phyloP scores from a whole-genome alignment of 129 eudicot genomes.

The Lonicera japonica region DNA sequence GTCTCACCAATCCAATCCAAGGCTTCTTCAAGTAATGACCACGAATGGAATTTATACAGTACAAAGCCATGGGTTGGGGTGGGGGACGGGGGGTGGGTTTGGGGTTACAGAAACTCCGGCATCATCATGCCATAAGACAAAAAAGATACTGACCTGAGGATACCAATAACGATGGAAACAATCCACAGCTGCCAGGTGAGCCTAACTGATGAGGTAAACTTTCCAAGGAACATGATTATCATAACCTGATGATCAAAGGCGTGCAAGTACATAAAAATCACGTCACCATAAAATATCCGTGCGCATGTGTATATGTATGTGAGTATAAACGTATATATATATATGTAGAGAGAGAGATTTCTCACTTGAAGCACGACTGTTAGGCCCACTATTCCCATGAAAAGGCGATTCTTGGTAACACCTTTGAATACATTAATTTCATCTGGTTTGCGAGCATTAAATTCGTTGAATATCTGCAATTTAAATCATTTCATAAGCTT shows the following conservation, averaged over 20 bases:
- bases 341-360: not conserved
- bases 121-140: not conserved
- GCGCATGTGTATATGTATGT: not conserved
- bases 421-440: constrained; percentile 75
- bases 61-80: too few relatives aligned
- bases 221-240: constrained; percentile 79
- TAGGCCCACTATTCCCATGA: constrained; percentile 63
- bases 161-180: constrained; percentile 53
- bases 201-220: constrained; percentile 62
- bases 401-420: constrained; percentile 55
- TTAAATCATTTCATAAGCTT: not conserved
- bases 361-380: constrained; percentile 70
- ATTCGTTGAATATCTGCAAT: constrained; percentile 70
- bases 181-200: constrained; percentile 92
- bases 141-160: constrained; percentile 48
- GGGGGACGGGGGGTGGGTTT: too few relatives aligned
- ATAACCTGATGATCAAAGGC: constrained; percentile 66
- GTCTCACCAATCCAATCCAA: too few relatives aligned
- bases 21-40: not conserved
- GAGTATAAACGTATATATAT: too few relatives aligned
- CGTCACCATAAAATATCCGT: too few relatives aligned
- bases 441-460: constrained; percentile 88
- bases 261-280: too few relatives aligned
- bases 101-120: too few relatives aligned
- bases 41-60: too few relatives aligned